Percentiles rank a stretch among this genome's conserved stretches.
These are phyloP conservation scores for Pichia heedii DNA, from an alignment of 805 yeast species.

Conservation along the genomic window DNA sequence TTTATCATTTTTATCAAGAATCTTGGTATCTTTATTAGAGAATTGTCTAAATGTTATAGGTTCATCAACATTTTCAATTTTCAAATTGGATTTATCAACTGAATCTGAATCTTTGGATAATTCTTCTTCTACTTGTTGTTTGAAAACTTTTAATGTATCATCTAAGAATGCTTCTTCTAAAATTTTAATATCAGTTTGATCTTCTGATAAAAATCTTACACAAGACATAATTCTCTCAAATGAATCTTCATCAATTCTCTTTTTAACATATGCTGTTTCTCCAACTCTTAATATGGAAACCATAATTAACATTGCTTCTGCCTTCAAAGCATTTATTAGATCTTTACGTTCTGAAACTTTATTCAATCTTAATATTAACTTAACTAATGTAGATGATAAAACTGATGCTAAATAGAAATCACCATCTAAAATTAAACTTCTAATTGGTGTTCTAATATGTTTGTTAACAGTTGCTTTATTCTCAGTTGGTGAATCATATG, in stretches of 20 bases:
- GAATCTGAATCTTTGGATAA: conserved; percentile 48
- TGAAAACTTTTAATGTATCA: conserved; percentile 82
- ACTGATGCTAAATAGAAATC: conserved; percentile 89
- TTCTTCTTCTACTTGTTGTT: conserved; percentile 52
- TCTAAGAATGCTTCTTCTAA: conserved; percentile 68
- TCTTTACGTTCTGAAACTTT: conserved; percentile 40
- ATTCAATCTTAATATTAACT: conserved; percentile 70
- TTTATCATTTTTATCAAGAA: conserved; percentile 41
- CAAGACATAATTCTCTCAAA: conserved; percentile 90
- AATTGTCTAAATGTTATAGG: conserved; percentile 74
- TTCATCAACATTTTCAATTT: conserved; percentile 73
- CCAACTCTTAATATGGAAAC: conserved; percentile 89
- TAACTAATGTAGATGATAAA: conserved; percentile 78
- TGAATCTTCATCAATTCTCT: conserved; percentile 90
- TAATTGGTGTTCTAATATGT: conserved; percentile 52
- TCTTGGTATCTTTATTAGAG: conserved; percentile 33
- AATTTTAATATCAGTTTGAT: conserved; percentile 36
- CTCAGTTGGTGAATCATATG: conserved; percentile 41
- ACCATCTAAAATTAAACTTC: conserved; percentile 75
- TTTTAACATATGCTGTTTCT: conserved; percentile 56
- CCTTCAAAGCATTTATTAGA: conserved; percentile 76
- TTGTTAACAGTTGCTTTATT: conserved; percentile 29
- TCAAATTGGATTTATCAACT: conserved; percentile 48
- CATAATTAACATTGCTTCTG: conserved; percentile 89
- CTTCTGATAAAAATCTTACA: conserved; percentile 68